Evolutionary conservation across 192 early-diverging fungal genomes (phyloP), one percentile per base, ranked within the genome.

Genomic region (Obelidium mucronatum): DNA sequence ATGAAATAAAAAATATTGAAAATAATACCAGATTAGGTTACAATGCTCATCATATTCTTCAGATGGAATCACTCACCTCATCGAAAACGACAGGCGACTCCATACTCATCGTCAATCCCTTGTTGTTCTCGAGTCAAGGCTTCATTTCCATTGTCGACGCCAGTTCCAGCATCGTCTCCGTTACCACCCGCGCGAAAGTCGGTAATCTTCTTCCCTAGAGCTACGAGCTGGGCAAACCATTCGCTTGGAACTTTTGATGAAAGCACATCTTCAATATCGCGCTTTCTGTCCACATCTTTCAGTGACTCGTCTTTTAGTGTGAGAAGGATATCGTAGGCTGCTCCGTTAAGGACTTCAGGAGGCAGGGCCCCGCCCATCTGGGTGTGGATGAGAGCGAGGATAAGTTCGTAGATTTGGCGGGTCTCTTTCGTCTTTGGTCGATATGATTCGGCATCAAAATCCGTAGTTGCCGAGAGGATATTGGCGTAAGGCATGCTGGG

Each of bases 81-180:
- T 96, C 97, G 82, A 99, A 97, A 1, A 96, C 93, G 19, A 98
- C 97, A 2, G 97, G n/a, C 96, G 22, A 98, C 94, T 55, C 96
- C 97, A 13, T 92, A 80, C 74, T 95, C 93, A 52, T 97, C 95
- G 52, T 96, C 97, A 36, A 89, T 54, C 1, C 62, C 82, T 24
- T 75, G 52, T 85, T 35, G 81, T 22, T 72, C 69, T 26, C 66
- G 8, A n/a, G 26, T 42, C 66, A 40, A 19, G 33, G 8, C 40
- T 35, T 40, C 66, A n/a, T n/a, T n/a, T 3, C 66, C 66, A 40
- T 54, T 42, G 19, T 72, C 69, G 8, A 24, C 85, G 34, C 82
- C 85, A 28, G 83, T 85, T 37, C 83, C 86, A 48, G 89, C 88
- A 48, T 92, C 94, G 2, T 82, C 87, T 34, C 79, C 86, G 75